A percentile compares a stretch with the other conserved stretches of the same genome.
phyloP scores from a whole-genome alignment of 495 filamentous ascomycete species.

The Penicillium paradoxum region DNA sequence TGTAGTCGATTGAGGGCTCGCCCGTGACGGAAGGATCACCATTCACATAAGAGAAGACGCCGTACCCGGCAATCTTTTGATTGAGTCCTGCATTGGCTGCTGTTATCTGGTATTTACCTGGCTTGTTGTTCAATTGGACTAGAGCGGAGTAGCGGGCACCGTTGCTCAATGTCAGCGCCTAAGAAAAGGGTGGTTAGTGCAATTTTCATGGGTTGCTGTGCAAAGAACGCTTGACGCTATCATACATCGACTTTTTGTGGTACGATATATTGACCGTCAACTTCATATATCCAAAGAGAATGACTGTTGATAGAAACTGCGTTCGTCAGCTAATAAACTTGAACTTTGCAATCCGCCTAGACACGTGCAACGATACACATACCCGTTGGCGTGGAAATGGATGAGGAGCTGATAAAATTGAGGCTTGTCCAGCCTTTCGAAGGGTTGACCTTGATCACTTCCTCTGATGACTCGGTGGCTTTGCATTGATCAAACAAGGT shows the following conservation, averaged over 20 bases:
- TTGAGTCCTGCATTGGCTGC: constrained; percentile 13
- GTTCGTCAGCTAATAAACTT: background rate
- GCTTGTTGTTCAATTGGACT: constrained; percentile 18
- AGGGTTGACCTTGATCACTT: background rate
- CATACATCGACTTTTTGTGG: constrained; percentile 14
- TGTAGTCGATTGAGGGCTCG: constrained; percentile 16
- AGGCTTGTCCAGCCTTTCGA: constrained; percentile 1
- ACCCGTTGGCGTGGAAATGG: background rate
- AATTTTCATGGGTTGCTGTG: background rate
- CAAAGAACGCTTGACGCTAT: background rate
- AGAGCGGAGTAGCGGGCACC: constrained; percentile 21
- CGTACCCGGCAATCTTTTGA: constrained; percentile 16
- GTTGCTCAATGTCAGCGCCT: constrained; percentile 11
- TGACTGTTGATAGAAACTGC: constrained; percentile 31
- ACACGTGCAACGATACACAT: background rate
- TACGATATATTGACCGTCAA: constrained; percentile 21
- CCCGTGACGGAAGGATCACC: constrained; percentile 12
- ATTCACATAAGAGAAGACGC: constrained; percentile 18
- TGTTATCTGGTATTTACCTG: constrained; percentile 17
- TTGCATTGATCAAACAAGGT: constrained; percentile 1
- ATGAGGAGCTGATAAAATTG: background rate
- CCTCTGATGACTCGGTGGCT: background rate
- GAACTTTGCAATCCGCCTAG: background rate
- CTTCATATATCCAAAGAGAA: constrained; percentile 22
- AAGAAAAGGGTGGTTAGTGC: background rate